Conservation (phyloP, 2,329 filamentous ascomycete species). For the Chaetomium globosum region DNA sequence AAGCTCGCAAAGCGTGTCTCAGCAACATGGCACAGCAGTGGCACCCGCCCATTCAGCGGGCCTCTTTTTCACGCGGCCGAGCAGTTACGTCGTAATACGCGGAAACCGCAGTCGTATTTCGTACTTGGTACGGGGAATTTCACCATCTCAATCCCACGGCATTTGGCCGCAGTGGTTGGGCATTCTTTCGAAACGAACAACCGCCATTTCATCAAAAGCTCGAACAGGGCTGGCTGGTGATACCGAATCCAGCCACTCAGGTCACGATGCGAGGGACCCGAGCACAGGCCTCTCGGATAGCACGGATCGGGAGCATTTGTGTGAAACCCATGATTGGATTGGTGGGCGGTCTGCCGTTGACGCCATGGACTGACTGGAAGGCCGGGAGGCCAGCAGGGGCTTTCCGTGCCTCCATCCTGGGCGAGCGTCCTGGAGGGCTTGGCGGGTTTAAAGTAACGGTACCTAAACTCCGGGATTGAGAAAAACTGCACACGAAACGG, state of each 20-base stretch:
- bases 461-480: neutral
- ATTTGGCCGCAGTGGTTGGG: constrained; percentile 12
- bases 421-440: neutral
- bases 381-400: constrained; percentile 6
- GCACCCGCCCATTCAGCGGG: neutral
- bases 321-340: constrained; percentile 5
- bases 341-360: constrained; percentile 5
- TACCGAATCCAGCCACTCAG: constrained; percentile 12
- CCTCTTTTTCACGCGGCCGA: neutral
- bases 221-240: neutral
- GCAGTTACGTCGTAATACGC: neutral
- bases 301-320: constrained; percentile 20
- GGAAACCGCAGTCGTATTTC: neutral
- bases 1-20: neutral
- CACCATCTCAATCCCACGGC: neutral
- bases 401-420: constrained; percentile 4
- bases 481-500: constrained; percentile 1
- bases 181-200: neutral
- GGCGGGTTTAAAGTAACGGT: constrained; percentile 1
- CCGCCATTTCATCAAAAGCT: neutral
- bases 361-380: neutral
- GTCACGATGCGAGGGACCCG: constrained; percentile 25
- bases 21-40: constrained; percentile 3
- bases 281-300: constrained; percentile 23
- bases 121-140: neutral